Conservation (phyloP, 225 moss, liverwort and hornwort genomes). For the Straminergon stramineum region DNA sequence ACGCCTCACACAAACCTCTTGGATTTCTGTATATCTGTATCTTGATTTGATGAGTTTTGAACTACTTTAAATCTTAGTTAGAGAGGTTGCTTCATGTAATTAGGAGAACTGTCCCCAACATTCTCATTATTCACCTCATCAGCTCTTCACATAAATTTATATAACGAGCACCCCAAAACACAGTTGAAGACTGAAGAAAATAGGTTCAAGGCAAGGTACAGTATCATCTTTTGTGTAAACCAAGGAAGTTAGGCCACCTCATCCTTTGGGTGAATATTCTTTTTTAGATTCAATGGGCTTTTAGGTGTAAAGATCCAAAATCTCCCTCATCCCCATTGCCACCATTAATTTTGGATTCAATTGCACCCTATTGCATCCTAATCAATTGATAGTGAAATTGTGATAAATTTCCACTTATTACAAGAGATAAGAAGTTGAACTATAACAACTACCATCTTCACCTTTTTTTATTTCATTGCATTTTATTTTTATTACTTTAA, state of each 20-base stretch:
- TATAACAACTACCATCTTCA: background rate
- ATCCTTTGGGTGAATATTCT: background rate
- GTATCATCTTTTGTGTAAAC: background rate
- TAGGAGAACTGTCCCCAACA: background rate
- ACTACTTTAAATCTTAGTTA: background rate
- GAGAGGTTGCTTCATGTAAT: background rate
- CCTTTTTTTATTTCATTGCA: background rate
- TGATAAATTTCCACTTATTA: background rate
- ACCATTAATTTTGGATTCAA: background rate
- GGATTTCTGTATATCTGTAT: background rate
- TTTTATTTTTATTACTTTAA: background rate
- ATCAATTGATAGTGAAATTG: background rate
- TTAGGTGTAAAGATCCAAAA: background rate
- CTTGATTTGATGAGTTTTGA: background rate
- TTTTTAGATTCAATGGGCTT: background rate
- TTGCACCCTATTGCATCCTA: background rate
- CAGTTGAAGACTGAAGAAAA: background rate
- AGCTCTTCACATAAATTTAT: background rate
- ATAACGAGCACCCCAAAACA: background rate
- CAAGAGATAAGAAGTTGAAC: background rate
- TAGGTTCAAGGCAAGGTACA: background rate
- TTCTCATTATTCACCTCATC: background rate
- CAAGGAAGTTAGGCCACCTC: background rate
- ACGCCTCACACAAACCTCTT: background rate
- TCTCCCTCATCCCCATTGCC: background rate